Evolutionary conservation across 2,329 filamentous ascomycete genomes (phyloP).

Genomic region (Clathrospora elynae): DNA sequence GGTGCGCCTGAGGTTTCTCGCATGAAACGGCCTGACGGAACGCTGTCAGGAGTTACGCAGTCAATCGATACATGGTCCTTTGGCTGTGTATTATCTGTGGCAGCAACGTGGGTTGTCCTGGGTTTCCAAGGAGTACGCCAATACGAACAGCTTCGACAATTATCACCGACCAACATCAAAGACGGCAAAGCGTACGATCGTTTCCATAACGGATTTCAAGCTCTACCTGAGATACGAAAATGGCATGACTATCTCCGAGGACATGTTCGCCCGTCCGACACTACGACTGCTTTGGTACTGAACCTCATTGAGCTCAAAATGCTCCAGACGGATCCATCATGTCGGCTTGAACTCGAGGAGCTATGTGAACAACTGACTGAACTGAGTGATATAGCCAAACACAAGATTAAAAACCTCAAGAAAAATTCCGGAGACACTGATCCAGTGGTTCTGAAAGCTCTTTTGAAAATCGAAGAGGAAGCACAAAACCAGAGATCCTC

Average conservation of each 20-base stretch:
- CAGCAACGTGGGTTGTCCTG: conserved; percentile 48
- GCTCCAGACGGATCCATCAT: no score
- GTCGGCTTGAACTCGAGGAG: no score
- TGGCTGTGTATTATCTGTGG: conserved; percentile 48
- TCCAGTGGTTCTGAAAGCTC: conserved; percentile 3
- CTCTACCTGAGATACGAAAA: no score
- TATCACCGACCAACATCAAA: neutral
- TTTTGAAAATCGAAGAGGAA: conserved; percentile 10
- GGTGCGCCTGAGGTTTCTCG: conserved; percentile 25
- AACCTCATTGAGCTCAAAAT: no score
- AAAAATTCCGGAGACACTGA: conserved; percentile 5
- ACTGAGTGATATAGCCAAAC: no score
- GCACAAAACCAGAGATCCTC: conserved; percentile 2
- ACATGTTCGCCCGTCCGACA: no score
- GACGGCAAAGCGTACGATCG: no score
- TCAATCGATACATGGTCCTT: conserved; percentile 50
- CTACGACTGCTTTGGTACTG: no score
- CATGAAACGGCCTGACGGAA: conserved; percentile 5
- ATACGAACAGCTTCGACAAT: conserved; percentile 23
- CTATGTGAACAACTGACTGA: no score
- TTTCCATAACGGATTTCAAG: no score
- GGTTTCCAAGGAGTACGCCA: conserved; percentile 41
- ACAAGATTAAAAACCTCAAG: neutral
- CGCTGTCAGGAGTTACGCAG: conserved; percentile 20
- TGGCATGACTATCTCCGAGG: no score